Conservation (phyloP, 345 rosid species). For the Eucalyptus marginata region DNA sequence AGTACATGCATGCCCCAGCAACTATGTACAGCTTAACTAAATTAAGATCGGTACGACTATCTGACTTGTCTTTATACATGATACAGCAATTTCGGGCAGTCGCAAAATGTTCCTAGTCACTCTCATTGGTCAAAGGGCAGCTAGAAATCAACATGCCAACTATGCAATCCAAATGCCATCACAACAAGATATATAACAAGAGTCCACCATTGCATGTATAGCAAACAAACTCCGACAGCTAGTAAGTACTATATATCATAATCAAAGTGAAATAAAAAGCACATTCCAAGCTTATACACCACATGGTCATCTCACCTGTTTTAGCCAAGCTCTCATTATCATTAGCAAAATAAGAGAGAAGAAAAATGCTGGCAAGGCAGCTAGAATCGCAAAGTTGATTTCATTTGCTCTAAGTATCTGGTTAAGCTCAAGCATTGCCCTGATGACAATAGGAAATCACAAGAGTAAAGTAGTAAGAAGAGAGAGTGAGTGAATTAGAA, state of each 20-base stretch:
- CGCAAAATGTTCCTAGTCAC: background rate
- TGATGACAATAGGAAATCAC: constrained; percentile 8
- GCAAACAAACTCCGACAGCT: background rate
- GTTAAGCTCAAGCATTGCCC: constrained; percentile 97
- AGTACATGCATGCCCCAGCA: background rate
- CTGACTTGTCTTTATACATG: background rate
- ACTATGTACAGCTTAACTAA: background rate
- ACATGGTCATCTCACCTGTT: constrained; percentile 25
- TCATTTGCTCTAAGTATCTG: constrained; percentile 95
- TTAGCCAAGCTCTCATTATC: constrained; percentile 65
- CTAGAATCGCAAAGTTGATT: constrained; percentile 88
- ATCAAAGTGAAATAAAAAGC: background rate
- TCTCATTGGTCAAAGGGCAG: background rate
- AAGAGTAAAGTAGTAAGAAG: background rate
- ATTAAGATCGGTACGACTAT: background rate
- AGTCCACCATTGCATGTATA: background rate
- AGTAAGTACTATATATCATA: background rate
- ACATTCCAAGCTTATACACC: background rate
- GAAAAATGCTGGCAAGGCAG: constrained; percentile 94
- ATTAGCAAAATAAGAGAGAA: constrained; percentile 54
- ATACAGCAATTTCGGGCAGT: background rate
- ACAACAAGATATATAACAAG: background rate
- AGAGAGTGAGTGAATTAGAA: background rate
- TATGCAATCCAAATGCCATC: background rate
- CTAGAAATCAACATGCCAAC: background rate